Evolutionary conservation across 2,329 filamentous ascomycete genomes (phyloP), one percentile per base, ranked within the genome.

Genomic region (Chaetomium sp.): DNA sequence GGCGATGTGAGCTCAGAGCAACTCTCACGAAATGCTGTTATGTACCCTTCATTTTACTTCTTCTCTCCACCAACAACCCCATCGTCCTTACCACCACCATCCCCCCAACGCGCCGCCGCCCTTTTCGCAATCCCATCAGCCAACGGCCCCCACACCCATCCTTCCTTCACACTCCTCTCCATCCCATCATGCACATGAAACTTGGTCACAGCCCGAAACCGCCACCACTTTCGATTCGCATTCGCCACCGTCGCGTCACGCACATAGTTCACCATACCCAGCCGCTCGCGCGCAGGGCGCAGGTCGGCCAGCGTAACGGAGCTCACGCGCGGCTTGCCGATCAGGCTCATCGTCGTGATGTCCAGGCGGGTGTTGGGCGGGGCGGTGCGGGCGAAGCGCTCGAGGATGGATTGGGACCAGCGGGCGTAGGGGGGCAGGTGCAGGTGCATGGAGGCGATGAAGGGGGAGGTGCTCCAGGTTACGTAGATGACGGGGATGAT

Each of bases 371-470:
- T 74, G 5, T 73, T 70, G 9, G 72, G 64, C 3, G 76, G 70
- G 1, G 81, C 76, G 1, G 80, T 69, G 34, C 66, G 70, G 36
- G 79, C 71, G 66, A 80, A 85, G 53, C 77, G 76, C 56, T 77
- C 70, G 27, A 87, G 72, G 49, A 77, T 70, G 34, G 78, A 72
- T 37, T 78, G 79, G 0, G 85, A 87, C 41, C 76, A 70, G 45
- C 87, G 81, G 12, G 86, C 87, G 61, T 79, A 80, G 0, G 75
- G 68, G 0, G 89, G 89, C 1, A 91, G 75, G 27, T 80, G 79
- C 49, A 94, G 72, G 69, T 88, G 82, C 57, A 94, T 77, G 65
- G 85, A 84, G 42, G 84, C 83, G 6, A 92, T 87, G 65, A 87
- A 88, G 3, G 89, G 87, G 0, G 81, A 76, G 1, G 85, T 83